Evolutionary conservation across 495 filamentous ascomycete genomes (phyloP), one percentile per base, ranked within the genome.

Genomic region (Lophium mytilinum): DNA sequence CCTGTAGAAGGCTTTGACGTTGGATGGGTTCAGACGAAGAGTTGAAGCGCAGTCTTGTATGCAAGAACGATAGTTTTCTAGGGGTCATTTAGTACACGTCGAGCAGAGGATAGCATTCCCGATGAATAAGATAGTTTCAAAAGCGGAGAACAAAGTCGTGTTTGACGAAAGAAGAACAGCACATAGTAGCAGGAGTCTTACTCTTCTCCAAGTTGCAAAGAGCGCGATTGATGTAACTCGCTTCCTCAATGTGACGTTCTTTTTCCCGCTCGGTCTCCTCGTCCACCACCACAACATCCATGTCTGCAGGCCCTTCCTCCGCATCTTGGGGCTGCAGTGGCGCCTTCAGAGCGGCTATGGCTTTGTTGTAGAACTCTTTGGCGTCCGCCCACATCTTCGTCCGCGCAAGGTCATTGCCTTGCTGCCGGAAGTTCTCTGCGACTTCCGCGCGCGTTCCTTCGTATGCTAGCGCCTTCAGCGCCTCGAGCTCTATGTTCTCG

Each of bases 1-100:
- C 53, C 93, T 85, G 69, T 96, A 97, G 67, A 82, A 87, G 4
- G 92, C 90, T 72, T 98, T 98, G 64, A 92, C 67, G 68, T 93
- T 94, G 49, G 60, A 69, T 6, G 83, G 77, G 69, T 95, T 90
- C 24, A 95, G 75, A 36, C 82, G 80, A 40, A 98, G 76, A 4
- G 87, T 84, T n/a, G 80, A 73, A 2, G 86, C 85, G 69, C 89
- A 90, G 72, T 97, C 93, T 15, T 83, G 75, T 48, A 83, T 90
- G 68, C 85, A 87, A 52, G 82, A 83, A 46, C 92, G 83, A 72
- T 91, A 91, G 73, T 98, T 98, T 61, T 82, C 83, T 82, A 63
- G 4, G 46, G 24, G 24, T 30, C 24, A 6, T 30, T 30, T 6
- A 30, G 24, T 30, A 30, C 24, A 30, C 24, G 24, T 30, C 6